Percentiles rank a stretch among this genome's conserved stretches.
These are phyloP conservation scores for Drosera spatulata DNA, from an alignment of 179 eudicot genomes.

Conservation along the genomic window DNA sequence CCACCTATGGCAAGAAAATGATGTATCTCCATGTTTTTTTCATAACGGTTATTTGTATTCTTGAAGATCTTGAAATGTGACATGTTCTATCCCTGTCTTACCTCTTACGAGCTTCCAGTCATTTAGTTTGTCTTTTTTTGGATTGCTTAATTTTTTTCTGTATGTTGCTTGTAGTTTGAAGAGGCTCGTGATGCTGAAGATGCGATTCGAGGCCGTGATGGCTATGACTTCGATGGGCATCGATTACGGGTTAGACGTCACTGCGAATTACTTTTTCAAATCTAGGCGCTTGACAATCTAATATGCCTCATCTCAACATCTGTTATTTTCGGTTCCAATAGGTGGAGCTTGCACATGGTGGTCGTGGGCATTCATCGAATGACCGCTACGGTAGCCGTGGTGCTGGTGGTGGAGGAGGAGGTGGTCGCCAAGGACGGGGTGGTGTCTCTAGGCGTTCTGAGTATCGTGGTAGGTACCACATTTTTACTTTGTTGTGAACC, in stretches of 20 bases:
- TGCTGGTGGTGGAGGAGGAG: too few relatives aligned
- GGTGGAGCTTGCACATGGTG: slow-evolving; percentile 99
- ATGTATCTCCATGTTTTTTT: neutral
- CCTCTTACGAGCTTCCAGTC: neutral
- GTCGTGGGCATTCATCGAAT: slow-evolving; percentile 65
- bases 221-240: slow-evolving; percentile 96
- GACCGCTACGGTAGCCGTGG: slow-evolving; percentile 55
- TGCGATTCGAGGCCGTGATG: slow-evolving; percentile 97
- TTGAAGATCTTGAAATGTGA: neutral
- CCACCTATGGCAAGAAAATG: neutral
- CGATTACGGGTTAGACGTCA: slow-evolving; percentile 58
- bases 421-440: slow-evolving; percentile 6
- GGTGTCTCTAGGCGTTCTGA: slow-evolving; percentile 84
- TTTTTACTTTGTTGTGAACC: neutral
- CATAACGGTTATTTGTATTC: neutral
- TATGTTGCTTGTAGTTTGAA: slow-evolving; percentile 47
- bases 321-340: slow-evolving; percentile 6
- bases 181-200: slow-evolving; percentile 93
- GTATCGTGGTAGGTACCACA: slow-evolving; percentile 53
- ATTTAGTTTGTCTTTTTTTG: neutral
- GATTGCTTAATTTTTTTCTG: neutral
- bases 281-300: too few relatives aligned
- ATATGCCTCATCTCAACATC: neutral
- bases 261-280: neutral
- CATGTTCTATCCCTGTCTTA: neutral